Base-by-base conservation (phyloP, 495 filamentous ascomycete genomes). In the Collariella sp. region DNA sequence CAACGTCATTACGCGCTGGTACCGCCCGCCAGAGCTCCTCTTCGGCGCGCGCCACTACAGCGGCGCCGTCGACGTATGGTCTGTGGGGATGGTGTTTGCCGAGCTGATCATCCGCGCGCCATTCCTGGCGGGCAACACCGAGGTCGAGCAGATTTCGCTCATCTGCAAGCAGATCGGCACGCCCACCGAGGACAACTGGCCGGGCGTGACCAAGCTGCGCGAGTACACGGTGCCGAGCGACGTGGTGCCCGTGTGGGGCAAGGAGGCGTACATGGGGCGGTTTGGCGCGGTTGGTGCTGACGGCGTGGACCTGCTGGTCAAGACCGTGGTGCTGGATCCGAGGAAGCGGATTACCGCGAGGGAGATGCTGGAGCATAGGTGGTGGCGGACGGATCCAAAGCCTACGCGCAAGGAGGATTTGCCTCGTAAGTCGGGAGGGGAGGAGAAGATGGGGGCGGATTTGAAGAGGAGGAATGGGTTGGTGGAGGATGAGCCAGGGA, bases 1-100 rank as follows among this genome's bases (percentile, higher is more conserved):
- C 60, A 89, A 91, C 62, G 91, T 97, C 48, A 95, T 97, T 68
- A 99, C 94, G 40, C 82, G 89, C 19, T 99, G 91, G 90, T 97
- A 99, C 71, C 80, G 93, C 13, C 88, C 91, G 4, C 93, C 90
- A 1, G 93, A 99, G 73, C 79, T 99, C 34, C 80, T 97, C 29
- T 95, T 87, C 64, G 88, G 89, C 46, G 89, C 91, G 2, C 79
- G 83, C 46, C 85, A 90, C 69, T 99, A 99, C 71, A 85, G 85
- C 31, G 88, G 87, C 5, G 86, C 83, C 1, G 93, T 97, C 24
- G 94, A 99, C 66, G 74, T 99, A 41, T 99, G 91, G 91, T 90
- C 86, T n/a, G 85, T 94, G 52, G 94, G 88, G 16, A 78, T 85
- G 62, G 91, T 99, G 0, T 90, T 97, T 58, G 91, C 93, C 0